Evolutionary conservation across 148 eudicot genomes (phyloP).

Genomic region (Oxyria digyna): DNA sequence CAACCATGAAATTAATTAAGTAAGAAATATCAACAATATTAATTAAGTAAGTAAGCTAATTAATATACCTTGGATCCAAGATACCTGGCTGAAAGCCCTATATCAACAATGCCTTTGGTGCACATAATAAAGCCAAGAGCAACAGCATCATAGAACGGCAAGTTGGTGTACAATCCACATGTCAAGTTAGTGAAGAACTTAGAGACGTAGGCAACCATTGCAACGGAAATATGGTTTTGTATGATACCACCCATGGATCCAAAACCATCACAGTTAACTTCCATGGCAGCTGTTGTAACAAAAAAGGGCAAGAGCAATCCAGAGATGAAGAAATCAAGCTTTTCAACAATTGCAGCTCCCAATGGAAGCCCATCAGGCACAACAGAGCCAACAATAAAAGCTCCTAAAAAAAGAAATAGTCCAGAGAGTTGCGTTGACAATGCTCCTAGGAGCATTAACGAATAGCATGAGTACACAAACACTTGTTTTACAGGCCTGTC

Average conservation of each 20-base stretch:
- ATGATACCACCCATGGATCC: not conserved
- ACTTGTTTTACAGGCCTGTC: slow-evolving; percentile 24
- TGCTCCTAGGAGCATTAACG: slow-evolving; percentile 19
- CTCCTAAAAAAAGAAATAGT: slow-evolving; percentile 24
- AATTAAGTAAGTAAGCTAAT: too few relatives aligned
- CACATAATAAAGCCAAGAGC: slow-evolving; percentile 41
- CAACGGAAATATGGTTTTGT: not conserved
- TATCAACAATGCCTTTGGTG: slow-evolving; percentile 49
- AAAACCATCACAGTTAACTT: slow-evolving; percentile 14
- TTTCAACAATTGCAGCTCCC: slow-evolving; percentile 36
- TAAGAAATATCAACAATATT: too few relatives aligned
- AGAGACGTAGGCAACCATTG: slow-evolving; percentile 12
- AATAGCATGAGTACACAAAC: slow-evolving; percentile 16
- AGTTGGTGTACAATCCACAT: slow-evolving; percentile 19
- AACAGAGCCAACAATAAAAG: slow-evolving; percentile 28
- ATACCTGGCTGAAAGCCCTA: slow-evolving; percentile 12
- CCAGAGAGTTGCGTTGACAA: slow-evolving; percentile 14
- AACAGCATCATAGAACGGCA: slow-evolving; percentile 26
- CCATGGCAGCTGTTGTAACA: slow-evolving; percentile 18
- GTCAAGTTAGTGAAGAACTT: slow-evolving; percentile 26
- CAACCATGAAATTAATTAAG: too few relatives aligned
- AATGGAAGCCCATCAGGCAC: slow-evolving; percentile 60
- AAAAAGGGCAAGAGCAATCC: slow-evolving; percentile 39
- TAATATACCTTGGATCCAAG: not conserved
- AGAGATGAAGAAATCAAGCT: slow-evolving; percentile 28